Evolutionary conservation across 768 basidiomycete genomes (phyloP).

Genomic region (Mrakia hoshinonis): DNA sequence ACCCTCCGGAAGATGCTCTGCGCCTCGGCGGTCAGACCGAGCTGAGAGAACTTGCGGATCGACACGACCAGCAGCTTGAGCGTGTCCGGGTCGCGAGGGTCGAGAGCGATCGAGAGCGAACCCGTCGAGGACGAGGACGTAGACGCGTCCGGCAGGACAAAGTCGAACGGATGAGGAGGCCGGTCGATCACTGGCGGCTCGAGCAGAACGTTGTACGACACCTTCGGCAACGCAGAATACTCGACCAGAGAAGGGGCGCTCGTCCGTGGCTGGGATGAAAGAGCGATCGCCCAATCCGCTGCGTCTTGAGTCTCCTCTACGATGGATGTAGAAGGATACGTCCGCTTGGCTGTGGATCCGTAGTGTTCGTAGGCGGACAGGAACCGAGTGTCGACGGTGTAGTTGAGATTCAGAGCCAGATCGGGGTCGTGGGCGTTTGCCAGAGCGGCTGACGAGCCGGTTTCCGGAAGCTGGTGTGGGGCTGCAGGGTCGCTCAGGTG

Average conservation of each 20-base stretch:
- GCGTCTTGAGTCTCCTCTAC: too few species aligned
- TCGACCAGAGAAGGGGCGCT: neutral
- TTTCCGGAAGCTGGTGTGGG: too few species aligned
- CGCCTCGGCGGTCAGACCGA: neutral
- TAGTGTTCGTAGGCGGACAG: too few species aligned
- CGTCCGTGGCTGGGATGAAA: neutral
- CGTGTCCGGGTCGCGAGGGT: neutral
- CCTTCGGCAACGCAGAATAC: neutral
- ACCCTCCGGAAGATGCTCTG: neutral
- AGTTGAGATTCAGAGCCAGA: too few species aligned
- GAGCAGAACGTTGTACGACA: neutral
- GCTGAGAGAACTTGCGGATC: neutral
- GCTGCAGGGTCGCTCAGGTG: too few species aligned
- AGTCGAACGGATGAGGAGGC: slow-evolving; percentile 7
- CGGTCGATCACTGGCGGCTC: neutral
- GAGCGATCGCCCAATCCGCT: neutral
- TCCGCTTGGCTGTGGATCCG: too few species aligned
- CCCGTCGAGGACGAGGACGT: neutral
- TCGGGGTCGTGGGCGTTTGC: too few species aligned
- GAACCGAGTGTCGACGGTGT: too few species aligned
- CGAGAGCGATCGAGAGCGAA: neutral
- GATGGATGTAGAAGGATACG: too few species aligned
- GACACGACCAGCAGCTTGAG: neutral
- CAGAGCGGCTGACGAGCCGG: too few species aligned
- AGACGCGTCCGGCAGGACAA: neutral